Evolutionary conservation across 1,284 basidiomycete genomes (phyloP).

Genomic region (Rhodotorula sp.): DNA sequence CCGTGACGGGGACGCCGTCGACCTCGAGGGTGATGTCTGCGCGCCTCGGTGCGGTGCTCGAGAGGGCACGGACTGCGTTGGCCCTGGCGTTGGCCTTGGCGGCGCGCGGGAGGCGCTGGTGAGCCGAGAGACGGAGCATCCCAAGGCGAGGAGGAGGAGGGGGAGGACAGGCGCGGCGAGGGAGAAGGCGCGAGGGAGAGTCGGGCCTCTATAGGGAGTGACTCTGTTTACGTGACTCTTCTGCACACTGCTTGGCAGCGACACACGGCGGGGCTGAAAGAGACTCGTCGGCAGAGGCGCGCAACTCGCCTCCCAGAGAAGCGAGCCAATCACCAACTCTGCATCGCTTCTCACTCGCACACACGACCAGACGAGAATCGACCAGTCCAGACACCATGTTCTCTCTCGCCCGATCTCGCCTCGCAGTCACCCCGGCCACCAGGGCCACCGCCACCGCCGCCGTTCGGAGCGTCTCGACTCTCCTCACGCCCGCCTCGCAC

Average conservation of each 20-base stretch:
- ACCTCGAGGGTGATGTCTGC: slow-evolving; percentile 45
- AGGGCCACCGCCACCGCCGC: background rate
- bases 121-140: slow-evolving; percentile 24
- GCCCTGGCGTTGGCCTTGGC: background rate
- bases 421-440: background rate
- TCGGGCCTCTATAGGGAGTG: background rate
- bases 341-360: background rate
- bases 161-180: background rate
- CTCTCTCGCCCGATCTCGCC: background rate
- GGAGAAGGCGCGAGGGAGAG: background rate
- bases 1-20: slow-evolving; percentile 45
- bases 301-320: background rate
- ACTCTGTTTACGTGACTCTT: too few relatives aligned
- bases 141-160: background rate
- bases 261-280: background rate
- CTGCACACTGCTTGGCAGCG: background rate
- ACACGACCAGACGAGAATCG: background rate
- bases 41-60: slow-evolving; percentile 10
- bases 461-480: slow-evolving; percentile 9
- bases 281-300: background rate
- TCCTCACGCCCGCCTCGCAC: slow-evolving; percentile 21
- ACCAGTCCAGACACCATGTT: background rate
- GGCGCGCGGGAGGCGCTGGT: slow-evolving; percentile 1
- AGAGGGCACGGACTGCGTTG: slow-evolving; percentile 12
- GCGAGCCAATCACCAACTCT: background rate